These are phyloP conservation scores for Pichia sp. DNA, from an alignment of 1,139 yeast genomes.

Conservation along the genomic window DNA sequence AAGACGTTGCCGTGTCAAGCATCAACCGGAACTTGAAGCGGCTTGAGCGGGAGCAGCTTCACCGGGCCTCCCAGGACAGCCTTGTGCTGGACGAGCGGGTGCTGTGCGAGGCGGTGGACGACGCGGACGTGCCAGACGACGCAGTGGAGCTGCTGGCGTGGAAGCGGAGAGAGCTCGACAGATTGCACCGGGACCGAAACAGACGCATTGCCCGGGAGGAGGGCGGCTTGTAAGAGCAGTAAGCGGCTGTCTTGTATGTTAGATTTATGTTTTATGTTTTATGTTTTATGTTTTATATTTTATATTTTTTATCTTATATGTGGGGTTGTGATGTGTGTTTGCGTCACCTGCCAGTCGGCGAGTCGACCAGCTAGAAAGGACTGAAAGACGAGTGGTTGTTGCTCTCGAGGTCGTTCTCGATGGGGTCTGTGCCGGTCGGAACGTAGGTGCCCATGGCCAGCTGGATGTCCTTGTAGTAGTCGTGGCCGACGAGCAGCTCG, in stretches of 20 bases:
- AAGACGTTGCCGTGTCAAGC: slow-evolving; percentile 4
- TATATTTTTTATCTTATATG: no score
- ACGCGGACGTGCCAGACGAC: slow-evolving; percentile 2
- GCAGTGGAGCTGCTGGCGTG: slow-evolving; percentile 5
- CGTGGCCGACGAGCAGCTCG: slow-evolving; percentile 8
- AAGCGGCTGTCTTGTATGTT: no score
- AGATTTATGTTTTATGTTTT: neutral
- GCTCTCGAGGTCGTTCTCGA: slow-evolving; percentile 4
- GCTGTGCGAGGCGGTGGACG: slow-evolving; percentile 7
- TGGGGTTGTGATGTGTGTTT: no score
- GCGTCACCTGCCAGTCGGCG: no score
- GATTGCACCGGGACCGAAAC: slow-evolving; percentile 15
- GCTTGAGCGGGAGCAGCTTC: neutral
- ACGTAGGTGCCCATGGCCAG: slow-evolving; percentile 10
- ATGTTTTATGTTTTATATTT: neutral
- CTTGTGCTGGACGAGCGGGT: slow-evolving; percentile 4
- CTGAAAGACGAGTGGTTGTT: neutral
- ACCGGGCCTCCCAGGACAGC: neutral
- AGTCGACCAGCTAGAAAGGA: neutral
- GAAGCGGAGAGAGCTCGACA: slow-evolving; percentile 14
- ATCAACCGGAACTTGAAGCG: slow-evolving; percentile 1
- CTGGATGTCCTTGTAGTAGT: slow-evolving; percentile 16
- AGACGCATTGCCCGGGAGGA: slow-evolving; percentile 10
- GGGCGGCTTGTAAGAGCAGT: no score
- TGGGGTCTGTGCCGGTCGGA: slow-evolving; percentile 11